Evolutionary conservation across 306 rosid species (phyloP).

Genomic region (Mucuna pruriens): DNA sequence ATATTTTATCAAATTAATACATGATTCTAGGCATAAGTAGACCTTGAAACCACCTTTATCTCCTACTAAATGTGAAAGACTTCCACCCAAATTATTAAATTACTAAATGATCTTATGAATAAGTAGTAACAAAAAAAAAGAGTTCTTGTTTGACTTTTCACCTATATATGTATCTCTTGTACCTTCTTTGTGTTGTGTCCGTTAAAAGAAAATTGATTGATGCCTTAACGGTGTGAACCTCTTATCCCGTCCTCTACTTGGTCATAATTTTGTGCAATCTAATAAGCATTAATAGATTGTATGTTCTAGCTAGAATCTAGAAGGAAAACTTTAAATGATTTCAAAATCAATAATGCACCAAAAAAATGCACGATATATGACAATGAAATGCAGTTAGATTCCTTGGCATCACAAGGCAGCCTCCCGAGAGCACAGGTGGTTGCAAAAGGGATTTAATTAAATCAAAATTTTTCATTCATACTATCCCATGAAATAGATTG

Average conservation of each 20-base stretch:
- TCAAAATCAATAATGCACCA: too few species aligned
- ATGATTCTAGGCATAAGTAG: neutral
- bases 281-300: neutral
- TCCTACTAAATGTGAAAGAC: neutral
- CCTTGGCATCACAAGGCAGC: too few species aligned
- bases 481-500: too few species aligned
- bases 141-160: conserved; percentile 11
- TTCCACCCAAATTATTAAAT: conserved; percentile 14
- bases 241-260: conserved; percentile 3
- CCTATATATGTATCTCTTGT: conserved; percentile 7
- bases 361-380: too few species aligned
- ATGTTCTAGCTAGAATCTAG: too few species aligned
- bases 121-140: neutral
- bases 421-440: too few species aligned
- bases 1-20: conserved; percentile 2
- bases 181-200: neutral
- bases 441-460: too few species aligned
- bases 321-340: too few species aligned
- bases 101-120: conserved; percentile 10
- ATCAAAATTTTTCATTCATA: too few species aligned
- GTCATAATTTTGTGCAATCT: neutral
- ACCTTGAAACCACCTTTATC: conserved; percentile 21
- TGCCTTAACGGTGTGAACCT: conserved; percentile 24
- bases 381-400: too few species aligned
- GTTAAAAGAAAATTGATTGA: neutral